A percentile compares a stretch with the other conserved stretches of the same genome.
phyloP scores from a whole-genome alignment of 192 early-diverging fungal species.

The Entomortierella beljakovae region DNA sequence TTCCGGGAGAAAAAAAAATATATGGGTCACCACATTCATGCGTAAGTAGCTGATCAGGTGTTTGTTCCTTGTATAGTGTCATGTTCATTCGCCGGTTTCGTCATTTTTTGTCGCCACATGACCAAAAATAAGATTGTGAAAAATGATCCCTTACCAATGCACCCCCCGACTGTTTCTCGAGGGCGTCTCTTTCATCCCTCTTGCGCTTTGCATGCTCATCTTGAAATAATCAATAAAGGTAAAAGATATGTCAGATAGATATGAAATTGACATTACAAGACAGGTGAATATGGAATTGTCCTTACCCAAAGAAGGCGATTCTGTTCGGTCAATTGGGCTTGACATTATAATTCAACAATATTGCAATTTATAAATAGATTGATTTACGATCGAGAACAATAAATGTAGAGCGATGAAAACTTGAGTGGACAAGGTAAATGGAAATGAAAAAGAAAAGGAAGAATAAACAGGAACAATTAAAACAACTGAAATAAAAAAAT shows the following conservation, averaged over 20 bases:
- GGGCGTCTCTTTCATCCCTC: constrained; percentile 29
- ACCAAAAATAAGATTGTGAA: too few species aligned
- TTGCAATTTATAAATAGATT: not conserved
- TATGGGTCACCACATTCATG: not conserved
- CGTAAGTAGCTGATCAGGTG: not conserved
- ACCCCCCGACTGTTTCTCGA: constrained; percentile 25
- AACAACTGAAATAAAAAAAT: too few species aligned
- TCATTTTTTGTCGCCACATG: too few species aligned
- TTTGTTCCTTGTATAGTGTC: not conserved
- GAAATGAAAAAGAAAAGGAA: too few species aligned
- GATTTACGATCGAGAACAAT: too few species aligned
- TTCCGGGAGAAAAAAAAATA: not conserved
- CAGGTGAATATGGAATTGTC: not conserved
- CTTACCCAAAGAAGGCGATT: constrained; percentile 35
- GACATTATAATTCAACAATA: constrained; percentile 9
- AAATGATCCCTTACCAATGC: constrained; percentile 13
- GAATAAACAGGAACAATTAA: too few species aligned
- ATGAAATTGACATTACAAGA: too few species aligned
- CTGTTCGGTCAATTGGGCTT: constrained; percentile 29
- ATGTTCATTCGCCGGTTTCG: too few species aligned
- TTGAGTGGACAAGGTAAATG: too few species aligned
- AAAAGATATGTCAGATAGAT: too few species aligned
- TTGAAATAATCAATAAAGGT: not conserved
- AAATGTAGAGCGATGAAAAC: too few species aligned
- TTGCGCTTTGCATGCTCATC: constrained; percentile 51